Evolutionary conservation across 371 early-diverging fungal genomes (phyloP).

Genomic region (Actinomucor elegans): DNA sequence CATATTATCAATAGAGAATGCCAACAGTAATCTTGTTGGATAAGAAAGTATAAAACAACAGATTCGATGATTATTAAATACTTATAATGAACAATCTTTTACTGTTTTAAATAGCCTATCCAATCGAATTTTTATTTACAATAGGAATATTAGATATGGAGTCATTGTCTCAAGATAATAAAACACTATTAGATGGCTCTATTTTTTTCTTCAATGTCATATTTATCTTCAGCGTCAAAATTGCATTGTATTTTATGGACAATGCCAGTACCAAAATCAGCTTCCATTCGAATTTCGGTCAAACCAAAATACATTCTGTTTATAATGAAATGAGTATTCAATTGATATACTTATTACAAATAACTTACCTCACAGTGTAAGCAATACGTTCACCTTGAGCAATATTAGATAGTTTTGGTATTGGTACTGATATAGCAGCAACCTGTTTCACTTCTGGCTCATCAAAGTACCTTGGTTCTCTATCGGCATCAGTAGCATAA

Average conservation of each 20-base stretch:
- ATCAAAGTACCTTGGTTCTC: slow-evolving; percentile 39
- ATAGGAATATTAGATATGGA: neutral
- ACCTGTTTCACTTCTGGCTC: slow-evolving; percentile 39
- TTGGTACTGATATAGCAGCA: slow-evolving; percentile 45
- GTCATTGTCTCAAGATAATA: too few relatives aligned
- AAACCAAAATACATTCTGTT: slow-evolving; percentile 50
- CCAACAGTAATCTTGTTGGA: too few relatives aligned
- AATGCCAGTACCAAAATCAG: slow-evolving; percentile 46
- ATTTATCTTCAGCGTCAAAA: slow-evolving; percentile 41
- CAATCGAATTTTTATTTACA: neutral
- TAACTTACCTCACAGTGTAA: slow-evolving; percentile 40
- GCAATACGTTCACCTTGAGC: slow-evolving; percentile 35
- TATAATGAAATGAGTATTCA: neutral
- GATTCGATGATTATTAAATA: too few relatives aligned
- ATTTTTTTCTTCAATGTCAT: neutral
- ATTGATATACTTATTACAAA: too few relatives aligned
- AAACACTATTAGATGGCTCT: too few relatives aligned
- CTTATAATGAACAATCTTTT: too few relatives aligned
- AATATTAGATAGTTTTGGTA: slow-evolving; percentile 35
- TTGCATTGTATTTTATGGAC: slow-evolving; percentile 37
- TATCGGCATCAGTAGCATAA: slow-evolving; percentile 42
- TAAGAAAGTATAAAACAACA: too few relatives aligned
- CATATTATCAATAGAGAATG: too few relatives aligned
- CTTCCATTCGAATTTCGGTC: slow-evolving; percentile 50
- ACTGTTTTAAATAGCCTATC: too few relatives aligned